Percentiles rank a stretch among this genome's conserved stretches.
Conservation (phyloP, 2,329 filamentous ascomycete species). For the Trichoderma citrinoviride region DNA sequence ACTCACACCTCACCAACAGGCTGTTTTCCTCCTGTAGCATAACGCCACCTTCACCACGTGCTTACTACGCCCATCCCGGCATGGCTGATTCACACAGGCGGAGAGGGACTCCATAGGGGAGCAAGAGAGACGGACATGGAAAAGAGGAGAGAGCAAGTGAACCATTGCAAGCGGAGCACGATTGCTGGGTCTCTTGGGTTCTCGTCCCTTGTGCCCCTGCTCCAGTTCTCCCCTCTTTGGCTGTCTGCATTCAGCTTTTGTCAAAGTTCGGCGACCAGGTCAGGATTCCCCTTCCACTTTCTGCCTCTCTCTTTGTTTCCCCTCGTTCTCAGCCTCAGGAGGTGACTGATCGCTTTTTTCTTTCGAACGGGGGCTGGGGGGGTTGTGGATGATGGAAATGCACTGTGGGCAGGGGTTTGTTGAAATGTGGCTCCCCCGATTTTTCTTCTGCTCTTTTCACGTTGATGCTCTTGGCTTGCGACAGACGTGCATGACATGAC, state of each 20-base stretch:
- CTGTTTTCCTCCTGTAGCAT: conserved; percentile 1
- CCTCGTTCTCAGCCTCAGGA: conserved; percentile 13
- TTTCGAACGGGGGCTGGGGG: not conserved
- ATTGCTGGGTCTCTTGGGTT: conserved; percentile 8
- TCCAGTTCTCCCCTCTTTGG: not conserved
- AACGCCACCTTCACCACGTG: conserved; percentile 22
- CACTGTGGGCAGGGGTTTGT: conserved; percentile 2
- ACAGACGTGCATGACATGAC: conserved; percentile 21
- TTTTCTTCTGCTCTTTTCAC: not conserved
- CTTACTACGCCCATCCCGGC: conserved; percentile 16
- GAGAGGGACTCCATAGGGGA: conserved; percentile 11
- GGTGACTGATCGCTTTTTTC: conserved; percentile 18
- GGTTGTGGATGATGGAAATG: not conserved
- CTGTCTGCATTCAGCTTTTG: not conserved
- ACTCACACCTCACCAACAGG: not conserved
- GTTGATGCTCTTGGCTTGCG: not conserved
- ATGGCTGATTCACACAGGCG: conserved; percentile 15
- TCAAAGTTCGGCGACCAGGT: conserved; percentile 5
- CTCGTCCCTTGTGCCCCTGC: not conserved
- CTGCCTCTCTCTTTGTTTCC: not conserved
- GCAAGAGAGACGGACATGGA: not conserved
- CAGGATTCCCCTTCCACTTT: not conserved
- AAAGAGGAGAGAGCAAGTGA: not conserved
- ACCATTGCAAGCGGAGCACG: conserved; percentile 5
- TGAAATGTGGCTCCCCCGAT: not conserved